Percentiles rank a stretch among this genome's conserved stretches.
Conservation (phyloP, 352 stramenopile species). For the Globisporangium iwayamae region DNA sequence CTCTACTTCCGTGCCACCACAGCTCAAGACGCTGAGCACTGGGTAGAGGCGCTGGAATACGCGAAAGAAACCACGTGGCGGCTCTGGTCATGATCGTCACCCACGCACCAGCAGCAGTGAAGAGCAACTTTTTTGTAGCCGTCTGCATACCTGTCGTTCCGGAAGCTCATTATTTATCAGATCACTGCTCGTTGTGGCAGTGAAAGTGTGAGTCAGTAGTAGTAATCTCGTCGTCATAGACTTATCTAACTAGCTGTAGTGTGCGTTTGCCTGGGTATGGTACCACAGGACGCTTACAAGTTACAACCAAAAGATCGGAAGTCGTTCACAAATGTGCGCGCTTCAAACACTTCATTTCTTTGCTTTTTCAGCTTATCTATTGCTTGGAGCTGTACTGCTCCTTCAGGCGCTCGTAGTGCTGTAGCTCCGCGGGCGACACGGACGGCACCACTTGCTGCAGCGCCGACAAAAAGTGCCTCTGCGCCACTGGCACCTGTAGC, state of each 20-base stretch:
- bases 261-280: not conserved
- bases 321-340: too few species aligned
- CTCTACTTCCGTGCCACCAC: slow-evolving; percentile 21
- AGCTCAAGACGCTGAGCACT: slow-evolving; percentile 21
- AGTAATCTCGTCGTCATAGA: not conserved
- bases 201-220: not conserved
- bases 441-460: slow-evolving; percentile 72
- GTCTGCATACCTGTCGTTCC: not conserved
- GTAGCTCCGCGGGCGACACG: slow-evolving; percentile 79
- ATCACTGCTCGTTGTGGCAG: not conserved
- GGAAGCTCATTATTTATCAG: slow-evolving; percentile 1
- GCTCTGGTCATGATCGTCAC: slow-evolving; percentile 16
- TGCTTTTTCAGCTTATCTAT: slow-evolving; percentile 7
- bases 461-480: slow-evolving; percentile 55
- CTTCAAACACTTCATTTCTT: not conserved
- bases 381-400: slow-evolving; percentile 81
- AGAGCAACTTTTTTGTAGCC: slow-evolving; percentile 3
- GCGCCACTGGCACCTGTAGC: slow-evolving; percentile 48
- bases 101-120: slow-evolving; percentile 41
- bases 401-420: slow-evolving; percentile 86
- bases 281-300: not conserved
- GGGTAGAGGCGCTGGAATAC: slow-evolving; percentile 29
- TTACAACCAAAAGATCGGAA: not conserved
- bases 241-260: not conserved
- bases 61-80: slow-evolving; percentile 31